Percentiles rank a stretch among this genome's conserved stretches.
These are phyloP conservation scores for Fusarium haematococcum DNA, from an alignment of 2,329 filamentous ascomycete genomes.

Conservation along the genomic window DNA sequence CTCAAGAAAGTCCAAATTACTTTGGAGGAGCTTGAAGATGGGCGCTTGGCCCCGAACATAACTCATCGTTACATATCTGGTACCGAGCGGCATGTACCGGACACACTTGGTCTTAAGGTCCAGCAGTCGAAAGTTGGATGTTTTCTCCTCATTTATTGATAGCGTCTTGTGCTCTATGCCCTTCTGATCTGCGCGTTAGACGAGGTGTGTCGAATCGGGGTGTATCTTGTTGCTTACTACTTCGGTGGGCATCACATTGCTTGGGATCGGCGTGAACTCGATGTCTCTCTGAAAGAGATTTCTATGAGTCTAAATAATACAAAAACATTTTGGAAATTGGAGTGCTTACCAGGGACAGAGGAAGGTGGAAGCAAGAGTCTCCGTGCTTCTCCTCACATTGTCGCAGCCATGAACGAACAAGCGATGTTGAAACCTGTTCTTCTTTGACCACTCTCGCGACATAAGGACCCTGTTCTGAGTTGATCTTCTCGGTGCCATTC, in stretches of 20 bases:
- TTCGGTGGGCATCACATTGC: neutral
- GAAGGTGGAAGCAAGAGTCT: constrained; percentile 8
- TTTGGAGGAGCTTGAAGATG: neutral
- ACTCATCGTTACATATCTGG: neutral
- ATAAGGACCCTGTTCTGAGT: neutral
- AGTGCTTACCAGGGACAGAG: neutral
- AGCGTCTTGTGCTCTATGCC: neutral
- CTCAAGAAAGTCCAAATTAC: neutral
- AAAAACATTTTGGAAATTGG: neutral
- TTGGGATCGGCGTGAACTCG: neutral
- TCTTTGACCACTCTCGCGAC: neutral
- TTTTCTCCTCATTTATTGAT: neutral
- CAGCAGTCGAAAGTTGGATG: constrained; percentile 14
- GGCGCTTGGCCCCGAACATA: neutral
- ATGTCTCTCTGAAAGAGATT: neutral
- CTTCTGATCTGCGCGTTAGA: neutral
- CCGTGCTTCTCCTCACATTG: constrained; percentile 7
- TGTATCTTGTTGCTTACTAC: neutral
- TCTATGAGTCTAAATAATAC: neutral
- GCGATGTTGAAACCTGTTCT: neutral
- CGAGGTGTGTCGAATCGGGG: no score
- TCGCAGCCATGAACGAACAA: constrained; percentile 5
- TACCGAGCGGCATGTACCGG: neutral
- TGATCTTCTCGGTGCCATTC: neutral
- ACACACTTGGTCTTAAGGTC: constrained; percentile 5